Conservation (phyloP, 257 asterid genomes). For the Datura wrightii region DNA sequence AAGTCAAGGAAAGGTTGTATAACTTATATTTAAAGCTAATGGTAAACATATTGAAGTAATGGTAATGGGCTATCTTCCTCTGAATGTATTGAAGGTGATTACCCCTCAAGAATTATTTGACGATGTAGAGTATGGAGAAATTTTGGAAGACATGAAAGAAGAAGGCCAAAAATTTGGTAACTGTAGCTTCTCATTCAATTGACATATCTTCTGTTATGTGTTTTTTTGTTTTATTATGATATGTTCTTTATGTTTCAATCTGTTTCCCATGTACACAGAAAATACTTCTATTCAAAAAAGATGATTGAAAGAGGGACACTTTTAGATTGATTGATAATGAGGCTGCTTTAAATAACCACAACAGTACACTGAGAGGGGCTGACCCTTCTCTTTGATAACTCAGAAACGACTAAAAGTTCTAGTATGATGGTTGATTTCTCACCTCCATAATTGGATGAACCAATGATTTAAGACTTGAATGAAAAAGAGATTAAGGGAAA, state of each 20-base stretch:
- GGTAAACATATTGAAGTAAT: neutral
- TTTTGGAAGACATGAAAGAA: slow-evolving; percentile 70
- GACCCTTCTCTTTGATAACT: slow-evolving; percentile 1
- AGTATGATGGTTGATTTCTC: slow-evolving; percentile 21
- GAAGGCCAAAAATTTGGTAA: slow-evolving; percentile 75
- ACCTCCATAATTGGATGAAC: slow-evolving; percentile 28
- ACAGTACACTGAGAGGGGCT: neutral
- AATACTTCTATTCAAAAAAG: neutral
- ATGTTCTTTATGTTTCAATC: slow-evolving; percentile 9
- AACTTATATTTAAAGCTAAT: neutral
- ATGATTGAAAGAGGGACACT: neutral
- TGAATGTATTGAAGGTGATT: slow-evolving; percentile 48
- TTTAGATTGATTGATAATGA: neutral
- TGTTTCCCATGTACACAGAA: neutral
- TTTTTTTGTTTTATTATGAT: neutral
- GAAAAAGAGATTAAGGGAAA: neutral
- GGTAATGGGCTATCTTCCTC: slow-evolving; percentile 24
- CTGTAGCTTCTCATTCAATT: slow-evolving; percentile 14
- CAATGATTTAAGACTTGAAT: neutral
- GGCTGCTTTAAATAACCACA: neutral
- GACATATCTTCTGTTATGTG: neutral
- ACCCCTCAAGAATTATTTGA: slow-evolving; percentile 61
- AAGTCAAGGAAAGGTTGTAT: slow-evolving; percentile 7
- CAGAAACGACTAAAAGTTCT: slow-evolving; percentile 8
- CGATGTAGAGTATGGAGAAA: slow-evolving; percentile 67